A percentile compares a stretch with the other conserved stretches of the same genome.
phyloP scores from a whole-genome alignment of 108 stramenopile species.

The Parmales sp. region DNA sequence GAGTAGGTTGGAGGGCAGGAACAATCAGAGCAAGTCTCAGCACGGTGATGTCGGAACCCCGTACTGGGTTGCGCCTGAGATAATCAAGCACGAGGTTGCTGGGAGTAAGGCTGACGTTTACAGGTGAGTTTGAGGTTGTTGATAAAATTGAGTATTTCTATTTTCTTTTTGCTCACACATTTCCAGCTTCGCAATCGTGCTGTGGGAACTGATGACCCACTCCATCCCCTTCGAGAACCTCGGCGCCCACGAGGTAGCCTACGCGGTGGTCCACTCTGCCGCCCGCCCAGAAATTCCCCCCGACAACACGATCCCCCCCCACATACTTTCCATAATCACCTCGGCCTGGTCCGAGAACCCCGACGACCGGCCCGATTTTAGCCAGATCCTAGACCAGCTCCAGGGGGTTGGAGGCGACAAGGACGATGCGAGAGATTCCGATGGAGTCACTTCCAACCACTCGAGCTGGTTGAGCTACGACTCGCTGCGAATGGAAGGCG shows the following conservation, averaged over 20 bases:
- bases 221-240: slow-evolving; percentile 15
- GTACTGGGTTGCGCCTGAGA: slow-evolving; percentile 23
- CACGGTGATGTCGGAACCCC: slow-evolving; percentile 21
- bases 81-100: slow-evolving; percentile 13
- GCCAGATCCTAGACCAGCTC: slow-evolving; percentile 14
- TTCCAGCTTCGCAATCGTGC: slow-evolving; percentile 19
- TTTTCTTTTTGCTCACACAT: no score
- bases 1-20: background rate
- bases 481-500: background rate
- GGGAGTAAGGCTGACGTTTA: slow-evolving; percentile 23
- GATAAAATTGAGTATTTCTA: no score
- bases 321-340: slow-evolving; percentile 10
- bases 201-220: slow-evolving; percentile 24
- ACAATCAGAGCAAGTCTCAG: background rate
- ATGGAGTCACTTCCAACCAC: background rate
- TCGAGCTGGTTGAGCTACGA: no score
- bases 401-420: background rate
- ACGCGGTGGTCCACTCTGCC: slow-evolving; percentile 19
- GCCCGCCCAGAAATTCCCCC: slow-evolving; percentile 15
- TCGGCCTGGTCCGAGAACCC: slow-evolving; percentile 12
- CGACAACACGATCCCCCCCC: background rate
- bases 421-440: background rate
- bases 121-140: no score
- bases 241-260: slow-evolving; percentile 5
- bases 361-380: slow-evolving; percentile 9